Evolutionary conservation across 2,329 filamentous ascomycete genomes (phyloP).

Genomic region (Mycosphaerella arachidis): DNA sequence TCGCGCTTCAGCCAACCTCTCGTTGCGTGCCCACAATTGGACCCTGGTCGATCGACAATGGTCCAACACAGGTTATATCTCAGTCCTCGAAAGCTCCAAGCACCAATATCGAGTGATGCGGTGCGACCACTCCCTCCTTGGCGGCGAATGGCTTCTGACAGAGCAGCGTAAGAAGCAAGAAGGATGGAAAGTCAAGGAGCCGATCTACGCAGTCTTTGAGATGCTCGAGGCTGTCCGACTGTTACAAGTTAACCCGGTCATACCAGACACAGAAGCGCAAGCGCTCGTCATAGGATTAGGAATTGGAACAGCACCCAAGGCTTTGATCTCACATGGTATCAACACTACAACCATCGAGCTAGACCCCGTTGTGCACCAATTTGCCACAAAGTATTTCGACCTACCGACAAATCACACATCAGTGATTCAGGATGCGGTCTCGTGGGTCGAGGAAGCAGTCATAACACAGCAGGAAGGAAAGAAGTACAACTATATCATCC

Average conservation of each 20-base stretch:
- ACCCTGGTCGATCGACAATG: slow-evolving; percentile 75
- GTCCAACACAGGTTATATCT: slow-evolving; percentile 86
- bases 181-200: slow-evolving; percentile 62
- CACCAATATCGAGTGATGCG: slow-evolving; percentile 75
- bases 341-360: slow-evolving; percentile 93
- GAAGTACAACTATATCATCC: slow-evolving; percentile 83
- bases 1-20: slow-evolving; percentile 58
- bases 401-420: slow-evolving; percentile 72
- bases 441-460: slow-evolving; percentile 56
- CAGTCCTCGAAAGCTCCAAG: slow-evolving; percentile 72
- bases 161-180: slow-evolving; percentile 32
- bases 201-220: slow-evolving; percentile 92
- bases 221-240: slow-evolving; percentile 90
- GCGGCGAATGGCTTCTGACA: slow-evolving; percentile 78
- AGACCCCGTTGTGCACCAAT: slow-evolving; percentile 81
- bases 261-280: slow-evolving; percentile 38
- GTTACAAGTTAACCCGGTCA: slow-evolving; percentile 50
- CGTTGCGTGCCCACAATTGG: slow-evolving; percentile 63
- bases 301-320: slow-evolving; percentile 84
- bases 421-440: slow-evolving; percentile 76
- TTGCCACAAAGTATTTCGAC: slow-evolving; percentile 76
- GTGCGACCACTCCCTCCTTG: slow-evolving; percentile 89
- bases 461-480: not conserved
- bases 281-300: slow-evolving; percentile 88
- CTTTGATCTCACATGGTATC: slow-evolving; percentile 81